These are phyloP conservation scores for Metschnikowia borealis DNA, from an alignment of 805 yeast genomes.

Conservation along the genomic window DNA sequence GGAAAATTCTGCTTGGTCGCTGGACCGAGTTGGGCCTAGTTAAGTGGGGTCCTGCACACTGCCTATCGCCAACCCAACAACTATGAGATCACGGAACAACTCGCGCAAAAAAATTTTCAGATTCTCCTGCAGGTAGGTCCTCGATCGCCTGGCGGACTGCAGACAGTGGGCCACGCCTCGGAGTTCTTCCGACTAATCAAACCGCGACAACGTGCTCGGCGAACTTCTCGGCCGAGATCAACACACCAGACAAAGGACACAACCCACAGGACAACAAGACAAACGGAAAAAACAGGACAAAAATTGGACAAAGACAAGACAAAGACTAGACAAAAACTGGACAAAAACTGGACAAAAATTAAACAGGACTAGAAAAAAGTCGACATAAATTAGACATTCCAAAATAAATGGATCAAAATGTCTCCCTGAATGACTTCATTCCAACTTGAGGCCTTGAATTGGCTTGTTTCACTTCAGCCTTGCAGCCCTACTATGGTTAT, in stretches of 20 bases:
- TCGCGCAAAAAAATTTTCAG: constrained; percentile 7
- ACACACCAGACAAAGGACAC: neutral
- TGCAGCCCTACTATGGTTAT: too few species aligned
- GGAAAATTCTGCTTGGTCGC: neutral
- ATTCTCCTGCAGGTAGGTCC: neutral
- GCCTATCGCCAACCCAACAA: constrained; percentile 4
- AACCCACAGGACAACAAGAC: neutral
- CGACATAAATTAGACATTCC: too few species aligned
- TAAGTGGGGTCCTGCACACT: neutral
- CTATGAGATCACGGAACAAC: constrained; percentile 6
- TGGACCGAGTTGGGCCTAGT: too few species aligned
- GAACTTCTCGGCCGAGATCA: neutral
- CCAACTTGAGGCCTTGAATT: too few species aligned
- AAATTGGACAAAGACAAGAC: too few species aligned
- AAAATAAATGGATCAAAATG: too few species aligned
- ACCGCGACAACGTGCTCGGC: constrained; percentile 2
- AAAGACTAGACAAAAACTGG: too few species aligned
- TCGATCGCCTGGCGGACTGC: neutral
- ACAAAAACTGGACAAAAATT: too few species aligned
- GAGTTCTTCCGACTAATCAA: constrained; percentile 5
- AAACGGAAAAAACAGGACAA: too few species aligned
- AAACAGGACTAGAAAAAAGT: too few species aligned
- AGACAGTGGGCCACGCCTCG: neutral
- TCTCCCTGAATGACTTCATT: too few species aligned
- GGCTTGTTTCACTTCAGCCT: too few species aligned